Evolutionary conservation across 2,329 filamentous ascomycete genomes (phyloP).

Genomic region (Colletotrichum tamarilloi): DNA sequence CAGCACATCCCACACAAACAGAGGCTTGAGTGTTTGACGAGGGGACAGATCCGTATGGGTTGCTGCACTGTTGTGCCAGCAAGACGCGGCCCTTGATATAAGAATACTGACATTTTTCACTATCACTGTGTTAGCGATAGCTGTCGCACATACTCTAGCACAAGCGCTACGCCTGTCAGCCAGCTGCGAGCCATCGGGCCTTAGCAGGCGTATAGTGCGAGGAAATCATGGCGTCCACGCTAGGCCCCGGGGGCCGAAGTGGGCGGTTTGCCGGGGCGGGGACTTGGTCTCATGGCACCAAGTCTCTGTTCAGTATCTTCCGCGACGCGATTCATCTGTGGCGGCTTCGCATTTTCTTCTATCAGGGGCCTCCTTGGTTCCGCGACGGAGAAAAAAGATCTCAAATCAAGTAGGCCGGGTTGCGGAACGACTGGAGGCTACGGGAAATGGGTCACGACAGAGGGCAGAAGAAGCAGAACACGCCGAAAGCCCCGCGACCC

Average conservation of each 20-base stretch:
- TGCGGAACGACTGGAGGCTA: background rate
- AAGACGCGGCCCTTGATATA: background rate
- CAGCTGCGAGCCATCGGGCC: background rate
- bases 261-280: background rate
- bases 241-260: background rate
- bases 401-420: background rate
- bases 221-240: background rate
- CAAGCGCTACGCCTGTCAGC: background rate
- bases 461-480: background rate
- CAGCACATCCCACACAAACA: conserved; percentile 21
- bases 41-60: conserved; percentile 7
- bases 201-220: background rate
- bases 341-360: background rate
- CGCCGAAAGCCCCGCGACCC: background rate
- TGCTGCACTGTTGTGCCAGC: background rate
- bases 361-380: background rate
- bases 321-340: background rate
- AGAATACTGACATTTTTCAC: background rate
- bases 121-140: conserved; percentile 1
- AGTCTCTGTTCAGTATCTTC: background rate
- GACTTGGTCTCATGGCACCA: background rate
- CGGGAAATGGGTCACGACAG: background rate
- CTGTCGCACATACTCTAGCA: background rate
- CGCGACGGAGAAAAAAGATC: background rate
- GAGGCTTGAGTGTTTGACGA: conserved; percentile 21